Evolutionary conservation across 106 monocot genomes (phyloP).

Genomic region (Chionographis japonica): DNA sequence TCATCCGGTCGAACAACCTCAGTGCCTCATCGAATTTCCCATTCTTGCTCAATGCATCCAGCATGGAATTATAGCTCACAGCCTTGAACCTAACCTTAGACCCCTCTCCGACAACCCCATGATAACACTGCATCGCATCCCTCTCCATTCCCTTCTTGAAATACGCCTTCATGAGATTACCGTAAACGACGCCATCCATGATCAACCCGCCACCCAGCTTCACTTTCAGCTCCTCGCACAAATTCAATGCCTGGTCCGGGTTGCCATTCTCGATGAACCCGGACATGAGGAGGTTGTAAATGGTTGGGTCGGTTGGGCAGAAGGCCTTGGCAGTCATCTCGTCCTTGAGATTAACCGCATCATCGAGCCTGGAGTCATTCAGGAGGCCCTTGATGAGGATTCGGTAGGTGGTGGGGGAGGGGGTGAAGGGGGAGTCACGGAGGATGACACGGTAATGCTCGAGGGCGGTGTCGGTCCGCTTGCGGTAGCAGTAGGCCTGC

Average conservation of each 20-base stretch:
- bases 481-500: slow-evolving; percentile 76
- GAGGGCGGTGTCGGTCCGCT: slow-evolving; percentile 75
- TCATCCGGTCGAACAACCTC: slow-evolving; percentile 67
- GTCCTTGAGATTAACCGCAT: slow-evolving; percentile 70
- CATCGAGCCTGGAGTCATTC: slow-evolving; percentile 54
- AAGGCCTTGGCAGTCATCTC: slow-evolving; percentile 65
- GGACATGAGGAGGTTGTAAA: slow-evolving; percentile 75
- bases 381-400: slow-evolving; percentile 73
- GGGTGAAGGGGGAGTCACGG: slow-evolving; percentile 49
- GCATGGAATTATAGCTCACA: slow-evolving; percentile 77
- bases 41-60: slow-evolving; percentile 68
- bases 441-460: slow-evolving; percentile 76
- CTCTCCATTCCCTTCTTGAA: slow-evolving; percentile 71
- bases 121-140: slow-evolving; percentile 60
- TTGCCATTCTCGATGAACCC: slow-evolving; percentile 59
- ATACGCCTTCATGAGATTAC: slow-evolving; percentile 84
- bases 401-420: slow-evolving; percentile 76
- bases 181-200: slow-evolving; percentile 62
- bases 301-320: slow-evolving; percentile 50
- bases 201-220: slow-evolving; percentile 57
- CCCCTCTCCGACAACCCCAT: slow-evolving; percentile 44
- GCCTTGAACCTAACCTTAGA: slow-evolving; percentile 66
- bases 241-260: slow-evolving; percentile 31
- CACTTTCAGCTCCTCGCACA: slow-evolving; percentile 66
- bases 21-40: slow-evolving; percentile 62